A percentile compares a stretch with the other conserved stretches of the same genome.
Evolutionary conservation across 2,329 filamentous ascomycete genomes (phyloP).

Genomic region (Curvularia hawaiiensis): DNA sequence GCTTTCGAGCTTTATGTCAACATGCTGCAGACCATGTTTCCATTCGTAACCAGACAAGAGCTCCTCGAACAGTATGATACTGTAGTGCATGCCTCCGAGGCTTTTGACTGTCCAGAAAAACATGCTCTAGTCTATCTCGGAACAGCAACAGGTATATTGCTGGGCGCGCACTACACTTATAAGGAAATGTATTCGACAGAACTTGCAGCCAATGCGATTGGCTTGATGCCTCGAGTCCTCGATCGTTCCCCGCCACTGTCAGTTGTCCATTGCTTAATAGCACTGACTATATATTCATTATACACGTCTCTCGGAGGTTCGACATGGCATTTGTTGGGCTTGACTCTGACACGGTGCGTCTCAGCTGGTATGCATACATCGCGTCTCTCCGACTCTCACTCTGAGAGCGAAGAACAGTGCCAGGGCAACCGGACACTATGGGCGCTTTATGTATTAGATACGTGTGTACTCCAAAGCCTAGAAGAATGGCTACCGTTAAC

Average conservation of each 20-base stretch:
- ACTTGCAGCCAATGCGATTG: not conserved
- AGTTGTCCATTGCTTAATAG: not conserved
- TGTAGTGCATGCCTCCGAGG: not conserved
- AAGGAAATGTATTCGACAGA: not conserved
- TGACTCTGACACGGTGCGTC: slow-evolving; percentile 19
- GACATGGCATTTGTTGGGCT: slow-evolving; percentile 19
- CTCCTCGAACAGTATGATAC: not conserved
- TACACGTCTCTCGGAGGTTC: slow-evolving; percentile 18
- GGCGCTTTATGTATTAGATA: slow-evolving; percentile 18
- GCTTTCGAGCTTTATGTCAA: not conserved
- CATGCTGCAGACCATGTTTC: not conserved
- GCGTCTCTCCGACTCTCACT: slow-evolving; percentile 4
- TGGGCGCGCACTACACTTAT: not conserved
- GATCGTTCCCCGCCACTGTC: not conserved
- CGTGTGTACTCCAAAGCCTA: not conserved
- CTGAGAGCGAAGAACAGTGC: slow-evolving; percentile 8
- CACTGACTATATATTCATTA: slow-evolving; percentile 8
- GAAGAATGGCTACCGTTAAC: not conserved
- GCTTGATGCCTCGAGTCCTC: not conserved
- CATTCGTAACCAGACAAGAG: not conserved
- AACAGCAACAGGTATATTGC: not conserved
- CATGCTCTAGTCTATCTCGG: not conserved
- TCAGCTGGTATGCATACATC: slow-evolving; percentile 19
- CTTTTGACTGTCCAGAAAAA: not conserved
- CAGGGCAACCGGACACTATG: slow-evolving; percentile 9